A percentile compares a stretch with the other conserved stretches of the same genome.
Conservation (phyloP, 1,284 basidiomycete species). For the Cutaneotrichosporon sp. region DNA sequence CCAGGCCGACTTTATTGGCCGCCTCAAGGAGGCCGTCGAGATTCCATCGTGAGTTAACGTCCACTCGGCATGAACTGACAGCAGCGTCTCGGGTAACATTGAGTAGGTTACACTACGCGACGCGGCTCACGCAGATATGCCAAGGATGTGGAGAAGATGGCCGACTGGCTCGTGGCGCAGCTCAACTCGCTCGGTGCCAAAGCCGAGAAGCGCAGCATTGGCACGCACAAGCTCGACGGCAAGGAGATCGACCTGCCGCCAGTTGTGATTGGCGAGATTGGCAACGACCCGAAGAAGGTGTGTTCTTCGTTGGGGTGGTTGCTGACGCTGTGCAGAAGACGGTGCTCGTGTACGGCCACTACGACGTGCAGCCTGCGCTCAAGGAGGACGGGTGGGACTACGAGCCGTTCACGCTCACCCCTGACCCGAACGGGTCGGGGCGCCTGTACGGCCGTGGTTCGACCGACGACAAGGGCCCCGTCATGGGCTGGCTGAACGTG, state of each 20-base stretch:
- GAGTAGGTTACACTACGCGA: constrained; percentile 24
- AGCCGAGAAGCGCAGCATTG: constrained; percentile 68
- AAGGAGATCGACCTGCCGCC: constrained; percentile 73
- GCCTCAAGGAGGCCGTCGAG: constrained; percentile 74
- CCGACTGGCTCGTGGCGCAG: constrained; percentile 66
- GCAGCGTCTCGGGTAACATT: constrained; percentile 48
- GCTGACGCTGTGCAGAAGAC: constrained; percentile 58
- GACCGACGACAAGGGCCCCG: constrained; percentile 87
- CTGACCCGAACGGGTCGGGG: constrained; percentile 52
- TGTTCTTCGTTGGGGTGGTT: neutral
- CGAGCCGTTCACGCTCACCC: constrained; percentile 78
- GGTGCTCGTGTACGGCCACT: constrained; percentile 85
- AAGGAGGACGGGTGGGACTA: constrained; percentile 86
- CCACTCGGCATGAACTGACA: constrained; percentile 1
- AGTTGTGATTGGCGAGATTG: constrained; percentile 77
- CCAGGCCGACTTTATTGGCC: constrained; percentile 65
- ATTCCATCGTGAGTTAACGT: constrained; percentile 66
- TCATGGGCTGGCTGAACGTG: constrained; percentile 92
- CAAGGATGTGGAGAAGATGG: constrained; percentile 75
- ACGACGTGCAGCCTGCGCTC: constrained; percentile 53
- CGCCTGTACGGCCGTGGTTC: constrained; percentile 80
- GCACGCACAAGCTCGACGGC: constrained; percentile 74
- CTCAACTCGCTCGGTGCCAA: constrained; percentile 69
- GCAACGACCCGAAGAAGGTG: constrained; percentile 69
- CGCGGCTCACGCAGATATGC: constrained; percentile 54